Conservation (phyloP, 805 yeast species). For the Metschnikowia cubensis region DNA sequence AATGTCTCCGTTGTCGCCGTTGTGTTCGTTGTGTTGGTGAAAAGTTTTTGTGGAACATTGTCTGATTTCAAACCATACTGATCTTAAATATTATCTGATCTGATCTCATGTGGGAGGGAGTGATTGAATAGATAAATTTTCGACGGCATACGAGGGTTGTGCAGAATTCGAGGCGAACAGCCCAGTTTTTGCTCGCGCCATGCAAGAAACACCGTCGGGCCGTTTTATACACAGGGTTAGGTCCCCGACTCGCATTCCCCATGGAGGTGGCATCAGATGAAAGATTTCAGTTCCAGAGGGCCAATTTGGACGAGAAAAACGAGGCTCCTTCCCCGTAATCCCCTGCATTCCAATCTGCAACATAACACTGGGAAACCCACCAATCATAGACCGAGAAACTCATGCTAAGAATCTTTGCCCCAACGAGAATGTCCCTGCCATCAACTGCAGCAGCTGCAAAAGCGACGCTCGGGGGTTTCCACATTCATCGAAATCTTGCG, state of each 20-base stretch:
- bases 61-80: no score
- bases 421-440: not conserved
- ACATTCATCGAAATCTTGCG: not conserved
- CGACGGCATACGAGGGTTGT: not conserved
- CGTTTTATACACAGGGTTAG: not conserved
- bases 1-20: no score
- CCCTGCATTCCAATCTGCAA: no score
- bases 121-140: conserved; percentile 2
- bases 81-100: no score
- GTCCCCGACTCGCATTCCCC: not conserved
- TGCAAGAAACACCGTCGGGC: not conserved
- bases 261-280: not conserved
- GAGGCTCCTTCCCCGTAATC: no score
- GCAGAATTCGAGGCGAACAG: not conserved
- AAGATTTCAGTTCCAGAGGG: not conserved
- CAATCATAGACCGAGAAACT: not conserved
- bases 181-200: not conserved
- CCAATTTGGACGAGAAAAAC: not conserved
- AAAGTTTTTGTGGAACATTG: no score
- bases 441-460: not conserved
- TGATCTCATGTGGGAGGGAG: not conserved
- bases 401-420: not conserved
- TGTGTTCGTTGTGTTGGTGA: no score
- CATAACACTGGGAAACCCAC: no score
- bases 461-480: not conserved